Evolutionary conservation across 2,329 filamentous ascomycete species (phyloP), one percentile per base, ranked within the genome.

Genomic region (Aspergillus tanneri): DNA sequence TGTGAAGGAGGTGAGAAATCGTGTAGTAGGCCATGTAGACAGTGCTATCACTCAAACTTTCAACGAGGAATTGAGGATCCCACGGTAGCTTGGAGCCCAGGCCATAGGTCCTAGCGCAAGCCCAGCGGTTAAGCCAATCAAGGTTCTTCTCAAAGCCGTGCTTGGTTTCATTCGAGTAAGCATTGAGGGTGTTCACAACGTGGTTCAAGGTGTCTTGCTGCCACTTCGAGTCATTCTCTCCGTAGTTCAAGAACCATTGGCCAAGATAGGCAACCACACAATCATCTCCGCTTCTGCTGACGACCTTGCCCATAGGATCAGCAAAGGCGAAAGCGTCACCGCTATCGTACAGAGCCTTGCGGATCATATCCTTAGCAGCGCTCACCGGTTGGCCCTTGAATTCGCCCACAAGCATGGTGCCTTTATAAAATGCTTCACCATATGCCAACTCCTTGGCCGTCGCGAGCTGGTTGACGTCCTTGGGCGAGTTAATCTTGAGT

Each of bases 221-320:
- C 93, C 93, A 97, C 41, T 85, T 80, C 35, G 75, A 72, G 59
- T 85, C 82, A 53, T 89, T 88, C 72, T 91, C 88, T 53, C 93
- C 93, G 64, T 99, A 99, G 73, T 96, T 92, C 61, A 99, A 77
- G 74, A 95, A 99, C 91, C 93, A 99, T 72, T 99, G 93, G 61
- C 96, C 92, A 65, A 97, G 84, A 57, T 92, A 85, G 23, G 90
- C 88, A 50, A 93, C 92, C 49, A 96, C 90, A 67, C 93, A 97
- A 59, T 95, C 89, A 64, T 97, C 92, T 22, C 86, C 89, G 59
- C 88, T 95, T 70, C 93, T 82, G 65, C 87, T 92, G 52, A 95
- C 83, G 57, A 97, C 93, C 70, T 87, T 83, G 60, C 87, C 86
- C 70, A 96, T 91, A 2, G 93, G 93, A 70, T 99, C 93, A 10